Evolutionary conservation across 2,329 filamentous ascomycete genomes (phyloP).

Genomic region (Colletotrichum cuscutae): DNA sequence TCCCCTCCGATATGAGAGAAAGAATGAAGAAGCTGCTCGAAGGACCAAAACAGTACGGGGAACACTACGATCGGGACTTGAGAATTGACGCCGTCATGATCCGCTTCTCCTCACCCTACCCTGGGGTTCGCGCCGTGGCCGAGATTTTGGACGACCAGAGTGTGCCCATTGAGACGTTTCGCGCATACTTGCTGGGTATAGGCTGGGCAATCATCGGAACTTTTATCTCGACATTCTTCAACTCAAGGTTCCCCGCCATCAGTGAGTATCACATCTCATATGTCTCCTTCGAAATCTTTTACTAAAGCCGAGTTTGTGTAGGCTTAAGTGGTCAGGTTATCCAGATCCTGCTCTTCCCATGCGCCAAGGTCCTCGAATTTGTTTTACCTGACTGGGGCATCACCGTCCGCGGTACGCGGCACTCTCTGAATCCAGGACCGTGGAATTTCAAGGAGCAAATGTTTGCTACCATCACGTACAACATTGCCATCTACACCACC

Average conservation of each 20-base stretch:
- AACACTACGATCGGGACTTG: conserved; percentile 53
- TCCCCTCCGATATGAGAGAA: conserved; percentile 53
- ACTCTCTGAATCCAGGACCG: conserved; percentile 52
- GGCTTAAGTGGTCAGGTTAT: conserved; percentile 48
- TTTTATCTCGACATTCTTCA: conserved; percentile 54
- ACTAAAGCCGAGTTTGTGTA: conserved; percentile 19
- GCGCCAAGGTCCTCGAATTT: conserved; percentile 55
- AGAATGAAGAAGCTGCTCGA: conserved; percentile 51
- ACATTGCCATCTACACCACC: conserved; percentile 48
- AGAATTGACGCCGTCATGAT: conserved; percentile 52
- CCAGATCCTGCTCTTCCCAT: conserved; percentile 59
- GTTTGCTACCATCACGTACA: conserved; percentile 52
- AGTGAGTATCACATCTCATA: conserved; percentile 36
- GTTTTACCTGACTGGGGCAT: conserved; percentile 57
- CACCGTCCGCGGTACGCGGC: conserved; percentile 45
- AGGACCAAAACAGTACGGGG: conserved; percentile 51
- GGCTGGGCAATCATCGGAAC: conserved; percentile 51
- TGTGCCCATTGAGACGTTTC: conserved; percentile 52
- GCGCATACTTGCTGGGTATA: conserved; percentile 54
- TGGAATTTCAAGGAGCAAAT: conserved; percentile 57
- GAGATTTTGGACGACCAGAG: conserved; percentile 47
- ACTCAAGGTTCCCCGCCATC: conserved; percentile 51
- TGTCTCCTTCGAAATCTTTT: neutral
- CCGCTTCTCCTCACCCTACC: conserved; percentile 54
- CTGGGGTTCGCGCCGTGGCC: conserved; percentile 53